Evolutionary conservation across 2,329 filamentous ascomycete genomes (phyloP), one percentile per base, ranked within the genome.

Genomic region (Didymella sp.): DNA sequence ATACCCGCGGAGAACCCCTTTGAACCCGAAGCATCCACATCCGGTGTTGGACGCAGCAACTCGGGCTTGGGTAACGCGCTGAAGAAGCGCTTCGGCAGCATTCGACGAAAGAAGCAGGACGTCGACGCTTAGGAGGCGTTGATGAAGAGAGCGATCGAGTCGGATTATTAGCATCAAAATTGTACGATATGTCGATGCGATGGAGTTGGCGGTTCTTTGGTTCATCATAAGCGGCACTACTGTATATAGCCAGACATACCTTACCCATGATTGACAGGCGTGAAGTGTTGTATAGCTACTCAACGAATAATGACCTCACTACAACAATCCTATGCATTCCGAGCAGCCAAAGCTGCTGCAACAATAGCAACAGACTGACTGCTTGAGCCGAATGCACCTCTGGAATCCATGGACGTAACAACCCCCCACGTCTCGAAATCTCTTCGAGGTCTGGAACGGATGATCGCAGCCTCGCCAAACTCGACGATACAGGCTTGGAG

Each of bases 1-100:
- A 50, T 66, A 12, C 67, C 68, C 0, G 40, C 61, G 1, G 67
- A 71, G 33, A 68, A 73, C 44, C 67, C 70, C 11, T 71, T 72
- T 8, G 72, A 72, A 19, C 59, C 70, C 11, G 71, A 71, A 21
- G 51, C 60, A 9, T 59, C 63, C 21, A 43, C 60, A 9, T 61
- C 66, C 17, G 71, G 66, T 8, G 63, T 74, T 33, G 69, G 68
- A 25, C 66, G 72, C 24, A 73, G 71, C 58, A 73, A 74, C 50
- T 71, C 76, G 33, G 71, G 68, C 27, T 59, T 74, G 45, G 70
- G 73, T 21, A 73, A 72, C 17, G 72, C 76, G 5, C 53, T 82
- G 57, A 82, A 80, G 76, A 81, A 77, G 73, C 73, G 80, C 22
- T 75, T 82, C 43, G 79, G 79, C 42, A 80, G 78, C 64, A 64